Evolutionary conservation across 2,329 filamentous ascomycete species (phyloP), one percentile per base, ranked within the genome.

Genomic region (Plectosphaerella sp.): DNA sequence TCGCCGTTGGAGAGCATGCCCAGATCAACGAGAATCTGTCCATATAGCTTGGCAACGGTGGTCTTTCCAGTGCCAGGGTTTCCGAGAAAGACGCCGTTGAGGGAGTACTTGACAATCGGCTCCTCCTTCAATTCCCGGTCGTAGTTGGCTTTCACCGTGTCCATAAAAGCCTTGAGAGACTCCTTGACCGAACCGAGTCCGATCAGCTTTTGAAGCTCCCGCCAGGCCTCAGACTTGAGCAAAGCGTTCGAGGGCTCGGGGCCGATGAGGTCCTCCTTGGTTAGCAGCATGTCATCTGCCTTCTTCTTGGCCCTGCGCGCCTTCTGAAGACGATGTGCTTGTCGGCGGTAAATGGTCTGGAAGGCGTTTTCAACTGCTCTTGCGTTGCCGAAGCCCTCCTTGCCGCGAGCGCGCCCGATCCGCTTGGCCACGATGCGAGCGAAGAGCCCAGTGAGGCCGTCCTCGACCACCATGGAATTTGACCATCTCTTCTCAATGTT

Each of bases 41-140:
- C 88, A 57, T 91, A 91, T 0, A 90, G 66, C 62, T 88, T 89
- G 0, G 86, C 89, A 0, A 92, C 83, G 0, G 86, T 85, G 0
- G 88, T 91, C 59, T 91, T 92, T 0, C 88, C 88, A 0, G 88
- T 92, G 0, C 89, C 88, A 0, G 89, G 88, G 2, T 76, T 79
- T 0, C 88, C 88, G 0, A 91, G 62, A 51, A 92, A 89, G 2
- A 90, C 80, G 8, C 77, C 74, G 62, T 91, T 91, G 0, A 91
- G 71, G 0, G 77, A 82, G 49, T 82, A 83, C 50, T 84, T 68
- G 0, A 91, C 69, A 0, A 76, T 63, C 0, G 77, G 74, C 61
- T 86, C 70, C 58, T 90, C 87, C 0, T 71, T 59, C 0, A 91
- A 66, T 60, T 91, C 88, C 0, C 86, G 72, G 4, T 77, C 58